Base-by-base conservation (phyloP, 1,284 basidiomycete species). In the Grifola frondosa region DNA sequence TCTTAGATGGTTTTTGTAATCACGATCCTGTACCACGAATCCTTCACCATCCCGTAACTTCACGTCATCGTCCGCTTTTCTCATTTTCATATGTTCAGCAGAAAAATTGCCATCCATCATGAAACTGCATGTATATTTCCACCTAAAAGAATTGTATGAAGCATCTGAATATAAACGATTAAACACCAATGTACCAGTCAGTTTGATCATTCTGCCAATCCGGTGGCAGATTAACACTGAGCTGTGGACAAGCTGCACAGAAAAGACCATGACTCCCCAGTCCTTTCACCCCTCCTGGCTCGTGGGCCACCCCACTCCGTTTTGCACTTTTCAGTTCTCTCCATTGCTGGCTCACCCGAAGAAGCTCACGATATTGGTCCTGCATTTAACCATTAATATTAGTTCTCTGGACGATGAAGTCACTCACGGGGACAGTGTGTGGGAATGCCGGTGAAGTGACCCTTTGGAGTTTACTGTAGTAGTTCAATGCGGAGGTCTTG, bases 341-440 rank as follows among this genome's bases (percentile, higher is more conserved):
- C 42, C 47, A 46, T 20, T 46, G 38, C 8, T 47, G 38, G 6
- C 31, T 49, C 0, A 36, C 37, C 8, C 47, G 19, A 9, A 49
- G 20, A 2, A 48, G 38, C 26, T 48, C 41, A 3, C 40, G 16
- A 30, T 47, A 50, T 6, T 37, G 33, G 20, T 48, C 34, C 48
- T 45, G 32, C 15, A 20, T 31, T 12, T 2, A 21, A 34, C 30
- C 9, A 24, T 12, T 10, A 24, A 5, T n/a, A 20, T 17, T 38
- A n/a, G n/a, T n/a, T n/a, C n/a, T n/a, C 13, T 16, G 6, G 6
- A 3, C 26, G 36, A 46, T 15, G 15, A 12, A 28, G n/a, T 21
- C 13, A 37, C 38, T 22, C 39, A 47, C 45, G 20, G 42, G 41
- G 5, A 48, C 41, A 20, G 35, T 28, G 13, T 44, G 31, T 2